phyloP scores from a whole-genome alignment of 305 asterid species.

The Solanum aculeatissimum region DNA sequence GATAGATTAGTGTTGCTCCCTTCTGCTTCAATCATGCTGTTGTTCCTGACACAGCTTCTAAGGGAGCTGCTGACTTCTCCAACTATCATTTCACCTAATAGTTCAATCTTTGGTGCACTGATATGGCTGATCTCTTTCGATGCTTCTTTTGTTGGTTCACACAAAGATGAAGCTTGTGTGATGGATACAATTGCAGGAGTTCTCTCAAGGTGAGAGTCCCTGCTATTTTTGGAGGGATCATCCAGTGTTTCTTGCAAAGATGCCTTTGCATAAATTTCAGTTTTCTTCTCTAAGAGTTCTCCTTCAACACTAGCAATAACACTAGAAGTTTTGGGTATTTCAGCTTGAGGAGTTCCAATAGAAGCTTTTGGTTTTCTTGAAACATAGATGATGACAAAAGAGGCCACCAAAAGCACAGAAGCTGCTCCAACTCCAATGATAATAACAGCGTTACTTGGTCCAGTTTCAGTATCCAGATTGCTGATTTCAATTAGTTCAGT shows the following conservation, averaged over 20 bases:
- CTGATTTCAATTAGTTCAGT: background rate
- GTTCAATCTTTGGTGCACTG: slow-evolving; percentile 36
- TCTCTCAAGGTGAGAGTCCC: background rate
- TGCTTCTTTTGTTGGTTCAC: slow-evolving; percentile 13
- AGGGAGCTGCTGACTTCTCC: slow-evolving; percentile 22
- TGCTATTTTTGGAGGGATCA: background rate
- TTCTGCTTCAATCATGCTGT: slow-evolving; percentile 10
- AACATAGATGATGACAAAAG: slow-evolving; percentile 16
- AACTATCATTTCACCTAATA: slow-evolving; percentile 53
- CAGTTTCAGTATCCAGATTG: slow-evolving; percentile 3
- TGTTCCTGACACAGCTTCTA: slow-evolving; percentile 3
- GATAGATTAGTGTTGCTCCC: slow-evolving; percentile 7
- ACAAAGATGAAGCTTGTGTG: slow-evolving; percentile 8
- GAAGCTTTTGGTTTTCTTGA: slow-evolving; percentile 12
- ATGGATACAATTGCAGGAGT: background rate
- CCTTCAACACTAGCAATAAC: slow-evolving; percentile 5
- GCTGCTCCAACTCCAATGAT: slow-evolving; percentile 11
- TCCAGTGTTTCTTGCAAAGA: background rate
- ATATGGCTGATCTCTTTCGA: slow-evolving; percentile 1
- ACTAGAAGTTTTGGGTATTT: background rate
- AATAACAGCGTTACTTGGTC: background rate
- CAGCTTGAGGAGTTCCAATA: slow-evolving; percentile 10
- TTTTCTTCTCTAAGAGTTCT: slow-evolving; percentile 4
- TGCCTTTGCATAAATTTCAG: slow-evolving; percentile 22
- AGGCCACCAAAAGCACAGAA: slow-evolving; percentile 14